phyloP scores from a whole-genome alignment of 345 rosid genomes.

The Cochlearia excelsa region DNA sequence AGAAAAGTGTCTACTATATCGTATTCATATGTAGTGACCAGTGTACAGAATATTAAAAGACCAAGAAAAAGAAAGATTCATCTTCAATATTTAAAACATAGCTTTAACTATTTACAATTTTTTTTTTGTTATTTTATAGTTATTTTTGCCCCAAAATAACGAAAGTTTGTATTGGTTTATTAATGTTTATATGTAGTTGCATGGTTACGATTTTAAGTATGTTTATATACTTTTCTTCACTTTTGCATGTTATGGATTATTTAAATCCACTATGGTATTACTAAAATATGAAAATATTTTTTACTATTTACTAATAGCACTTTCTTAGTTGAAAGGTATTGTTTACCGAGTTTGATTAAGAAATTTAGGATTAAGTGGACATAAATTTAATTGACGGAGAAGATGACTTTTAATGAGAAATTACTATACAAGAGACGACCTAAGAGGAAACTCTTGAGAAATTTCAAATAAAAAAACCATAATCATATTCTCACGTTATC shows the following conservation, averaged over 20 bases:
- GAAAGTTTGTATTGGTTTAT: too few species aligned
- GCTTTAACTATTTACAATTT: background rate
- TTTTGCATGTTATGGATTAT: background rate
- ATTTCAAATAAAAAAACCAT: background rate
- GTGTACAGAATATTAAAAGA: too few species aligned
- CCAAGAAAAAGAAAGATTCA: too few species aligned
- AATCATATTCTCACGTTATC: slow-evolving; percentile 11
- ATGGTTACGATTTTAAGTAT: too few species aligned
- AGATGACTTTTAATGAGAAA: slow-evolving; percentile 19
- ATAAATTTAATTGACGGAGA: slow-evolving; percentile 17
- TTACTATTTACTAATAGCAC: background rate
- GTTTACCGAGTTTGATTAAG: background rate
- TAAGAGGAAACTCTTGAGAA: slow-evolving; percentile 6
- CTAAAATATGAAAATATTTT: background rate
- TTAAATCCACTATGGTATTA: background rate
- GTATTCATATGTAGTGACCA: too few species aligned
- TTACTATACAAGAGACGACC: slow-evolving; percentile 20
- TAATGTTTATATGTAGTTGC: too few species aligned
- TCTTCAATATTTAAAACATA: too few species aligned
- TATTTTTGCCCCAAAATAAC: too few species aligned
- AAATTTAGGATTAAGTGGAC: slow-evolving; percentile 12
- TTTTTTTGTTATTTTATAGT: background rate
- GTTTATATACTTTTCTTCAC: too few species aligned
- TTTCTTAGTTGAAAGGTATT: slow-evolving; percentile 2
- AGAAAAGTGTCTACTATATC: too few species aligned